These are phyloP conservation scores for Populus nigra DNA, from an alignment of 345 rosid genomes.

Conservation along the genomic window DNA sequence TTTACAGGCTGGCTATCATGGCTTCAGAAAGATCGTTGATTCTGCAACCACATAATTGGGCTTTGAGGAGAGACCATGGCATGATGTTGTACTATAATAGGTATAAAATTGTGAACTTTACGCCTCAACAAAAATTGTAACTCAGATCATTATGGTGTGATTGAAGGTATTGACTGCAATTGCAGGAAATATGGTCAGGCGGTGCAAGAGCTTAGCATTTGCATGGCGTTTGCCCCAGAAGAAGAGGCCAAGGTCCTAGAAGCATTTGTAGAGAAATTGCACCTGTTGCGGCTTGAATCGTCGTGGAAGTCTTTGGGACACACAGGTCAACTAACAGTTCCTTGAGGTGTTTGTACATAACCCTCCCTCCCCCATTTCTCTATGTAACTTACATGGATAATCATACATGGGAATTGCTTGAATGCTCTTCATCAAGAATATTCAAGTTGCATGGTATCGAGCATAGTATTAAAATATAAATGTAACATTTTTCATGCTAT, in stretches of 20 bases:
- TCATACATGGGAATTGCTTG: background rate
- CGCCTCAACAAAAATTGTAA: background rate
- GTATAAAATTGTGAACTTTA: slow-evolving; percentile 25
- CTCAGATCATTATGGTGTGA: background rate
- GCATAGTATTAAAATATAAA: background rate
- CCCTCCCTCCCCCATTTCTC: background rate
- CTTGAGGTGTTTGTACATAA: slow-evolving; percentile 30
- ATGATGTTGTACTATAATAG: slow-evolving; percentile 82
- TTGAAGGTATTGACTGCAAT: slow-evolving; percentile 2
- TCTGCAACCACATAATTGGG: slow-evolving; percentile 85
- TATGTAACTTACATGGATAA: background rate
- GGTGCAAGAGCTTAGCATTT: slow-evolving; percentile 87
- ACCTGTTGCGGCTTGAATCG: slow-evolving; percentile 64
- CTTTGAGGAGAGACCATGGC: slow-evolving; percentile 80
- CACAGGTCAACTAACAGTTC: slow-evolving; percentile 53
- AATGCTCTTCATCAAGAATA: background rate
- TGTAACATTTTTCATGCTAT: background rate
- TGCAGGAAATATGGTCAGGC: slow-evolving; percentile 76
- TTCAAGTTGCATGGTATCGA: background rate
- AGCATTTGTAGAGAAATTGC: slow-evolving; percentile 78
- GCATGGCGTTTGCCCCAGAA: slow-evolving; percentile 80
- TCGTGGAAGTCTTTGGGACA: slow-evolving; percentile 66
- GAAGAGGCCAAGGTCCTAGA: slow-evolving; percentile 65
- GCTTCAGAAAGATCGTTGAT: slow-evolving; percentile 84
- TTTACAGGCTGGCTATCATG: slow-evolving; percentile 71